phyloP scores from a whole-genome alignment of 257 asterid genomes.

The Solanum ahanhuiri region DNA sequence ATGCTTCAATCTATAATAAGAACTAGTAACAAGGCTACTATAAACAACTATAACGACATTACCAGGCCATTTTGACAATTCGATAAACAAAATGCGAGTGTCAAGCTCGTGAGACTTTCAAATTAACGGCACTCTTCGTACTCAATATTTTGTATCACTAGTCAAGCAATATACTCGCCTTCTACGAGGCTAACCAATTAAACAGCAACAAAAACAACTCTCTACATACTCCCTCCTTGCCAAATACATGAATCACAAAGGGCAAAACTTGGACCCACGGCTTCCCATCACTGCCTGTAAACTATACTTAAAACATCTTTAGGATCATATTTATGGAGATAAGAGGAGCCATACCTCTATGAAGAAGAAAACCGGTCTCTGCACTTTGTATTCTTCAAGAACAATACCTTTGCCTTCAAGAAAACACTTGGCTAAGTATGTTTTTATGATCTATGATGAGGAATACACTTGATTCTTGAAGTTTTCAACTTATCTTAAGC shows the following conservation, averaged over 20 bases:
- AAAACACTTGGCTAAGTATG: background rate
- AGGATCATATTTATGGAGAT: background rate
- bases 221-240: background rate
- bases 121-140: background rate
- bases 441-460: background rate
- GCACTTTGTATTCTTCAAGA: background rate
- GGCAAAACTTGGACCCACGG: background rate
- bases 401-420: background rate
- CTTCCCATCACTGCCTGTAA: background rate
- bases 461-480: background rate
- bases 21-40: background rate
- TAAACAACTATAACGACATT: background rate
- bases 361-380: background rate
- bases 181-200: background rate
- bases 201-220: background rate
- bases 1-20: background rate
- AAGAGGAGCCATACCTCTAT: background rate
- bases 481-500: background rate
- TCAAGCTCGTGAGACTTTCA: background rate
- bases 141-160: background rate
- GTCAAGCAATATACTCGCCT: background rate
- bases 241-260: background rate
- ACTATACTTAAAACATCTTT: background rate
- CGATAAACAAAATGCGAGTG: background rate
- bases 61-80: background rate